These are phyloP conservation scores for Clonostachys solani DNA, from an alignment of 2,329 filamentous ascomycete species.

Conservation along the genomic window DNA sequence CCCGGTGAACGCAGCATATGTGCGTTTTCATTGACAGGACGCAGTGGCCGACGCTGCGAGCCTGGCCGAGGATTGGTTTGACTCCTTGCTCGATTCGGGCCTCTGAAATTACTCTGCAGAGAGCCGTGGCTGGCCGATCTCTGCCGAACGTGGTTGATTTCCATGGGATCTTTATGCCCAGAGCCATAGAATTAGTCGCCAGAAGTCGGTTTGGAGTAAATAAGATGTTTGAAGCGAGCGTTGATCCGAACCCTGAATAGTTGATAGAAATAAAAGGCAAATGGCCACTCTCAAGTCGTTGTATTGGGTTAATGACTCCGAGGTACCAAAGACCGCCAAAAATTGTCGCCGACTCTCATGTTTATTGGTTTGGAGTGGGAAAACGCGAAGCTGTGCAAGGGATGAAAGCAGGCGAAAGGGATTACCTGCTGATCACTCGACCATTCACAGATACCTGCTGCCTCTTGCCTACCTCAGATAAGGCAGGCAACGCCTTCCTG, in stretches of 20 bases:
- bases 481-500: too few relatives aligned
- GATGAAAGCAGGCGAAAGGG: too few relatives aligned
- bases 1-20: conserved; percentile 42
- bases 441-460: too few relatives aligned
- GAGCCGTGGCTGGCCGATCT: conserved; percentile 35
- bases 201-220: too few relatives aligned
- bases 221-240: too few relatives aligned
- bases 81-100: conserved; percentile 13
- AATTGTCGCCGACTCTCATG: too few relatives aligned
- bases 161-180: conserved; percentile 2
- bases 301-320: too few relatives aligned
- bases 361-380: too few relatives aligned
- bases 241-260: neutral
- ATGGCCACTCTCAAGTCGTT: neutral
- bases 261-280: neutral
- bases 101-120: conserved; percentile 22
- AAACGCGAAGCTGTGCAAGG: too few relatives aligned
- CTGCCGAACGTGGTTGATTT: conserved; percentile 7
- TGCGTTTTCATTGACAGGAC: conserved; percentile 36
- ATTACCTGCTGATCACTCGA: too few relatives aligned
- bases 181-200: neutral
- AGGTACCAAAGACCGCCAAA: too few relatives aligned
- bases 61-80: conserved; percentile 9
- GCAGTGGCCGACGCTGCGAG: conserved; percentile 31
- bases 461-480: too few relatives aligned